These are phyloP conservation scores for Lachnellula hyalina DNA, from an alignment of 2,329 filamentous ascomycete species.

Conservation along the genomic window DNA sequence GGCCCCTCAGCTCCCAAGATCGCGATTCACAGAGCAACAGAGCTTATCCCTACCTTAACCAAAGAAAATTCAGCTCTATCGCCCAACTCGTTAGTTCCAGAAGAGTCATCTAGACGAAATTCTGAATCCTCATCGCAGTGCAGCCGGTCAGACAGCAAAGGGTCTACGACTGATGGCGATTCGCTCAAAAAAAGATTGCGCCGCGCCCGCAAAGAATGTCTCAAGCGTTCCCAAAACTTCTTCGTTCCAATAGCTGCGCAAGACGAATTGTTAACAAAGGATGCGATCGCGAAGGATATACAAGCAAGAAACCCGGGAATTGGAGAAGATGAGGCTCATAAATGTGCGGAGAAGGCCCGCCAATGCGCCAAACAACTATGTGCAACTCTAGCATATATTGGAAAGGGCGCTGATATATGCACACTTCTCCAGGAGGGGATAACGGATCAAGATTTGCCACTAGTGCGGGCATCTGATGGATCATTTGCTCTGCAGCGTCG, in stretches of 20 bases:
- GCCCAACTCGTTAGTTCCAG: neutral
- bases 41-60: neutral
- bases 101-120: neutral
- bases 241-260: slow-evolving; percentile 11
- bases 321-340: neutral
- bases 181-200: slow-evolving; percentile 8
- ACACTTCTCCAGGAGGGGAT: slow-evolving; percentile 9
- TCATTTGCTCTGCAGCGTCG: neutral
- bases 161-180: neutral
- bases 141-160: slow-evolving; percentile 4
- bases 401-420: slow-evolving; percentile 9
- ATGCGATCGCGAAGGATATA: slow-evolving; percentile 8
- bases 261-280: slow-evolving; percentile 9
- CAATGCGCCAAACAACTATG: slow-evolving; percentile 5
- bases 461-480: slow-evolving; percentile 2
- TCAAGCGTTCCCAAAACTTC: neutral
- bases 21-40: neutral
- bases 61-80: neutral
- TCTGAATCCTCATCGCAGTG: slow-evolving; percentile 5
- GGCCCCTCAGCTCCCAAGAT: neutral
- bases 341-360: slow-evolving; percentile 1
- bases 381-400: slow-evolving; percentile 14
- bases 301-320: slow-evolving; percentile 1
- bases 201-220: slow-evolving; percentile 9
- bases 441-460: slow-evolving; percentile 14